Conservation (phyloP, 2,329 filamentous ascomycete genomes). For the Verruconis gallopava region DNA sequence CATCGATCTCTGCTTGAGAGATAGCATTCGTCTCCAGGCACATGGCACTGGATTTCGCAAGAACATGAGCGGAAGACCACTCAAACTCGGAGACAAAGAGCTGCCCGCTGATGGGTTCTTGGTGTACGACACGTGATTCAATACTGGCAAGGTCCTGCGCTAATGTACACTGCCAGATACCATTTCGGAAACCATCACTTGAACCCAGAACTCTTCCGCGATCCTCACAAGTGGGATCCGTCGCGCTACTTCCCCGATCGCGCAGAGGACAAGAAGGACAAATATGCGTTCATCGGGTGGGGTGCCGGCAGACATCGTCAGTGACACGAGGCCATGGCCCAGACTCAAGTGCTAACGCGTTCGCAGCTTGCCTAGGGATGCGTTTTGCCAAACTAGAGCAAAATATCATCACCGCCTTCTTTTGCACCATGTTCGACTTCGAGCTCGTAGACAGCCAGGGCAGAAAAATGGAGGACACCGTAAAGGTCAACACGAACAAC, state of each 20-base stretch:
- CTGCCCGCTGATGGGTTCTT: slow-evolving; percentile 38
- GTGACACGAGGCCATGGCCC: not conserved
- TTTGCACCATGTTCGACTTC: slow-evolving; percentile 38
- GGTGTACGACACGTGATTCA: not conserved
- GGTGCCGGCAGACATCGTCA: slow-evolving; percentile 26
- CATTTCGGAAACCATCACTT: slow-evolving; percentile 36
- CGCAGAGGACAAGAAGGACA: slow-evolving; percentile 34
- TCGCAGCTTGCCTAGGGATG: slow-evolving; percentile 26
- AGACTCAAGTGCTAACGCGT: not conserved
- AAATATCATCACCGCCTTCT: slow-evolving; percentile 36
- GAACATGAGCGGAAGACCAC: slow-evolving; percentile 34
- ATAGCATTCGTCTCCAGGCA: slow-evolving; percentile 39
- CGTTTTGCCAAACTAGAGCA: slow-evolving; percentile 43
- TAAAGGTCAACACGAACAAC: slow-evolving; percentile 12
- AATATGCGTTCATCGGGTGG: slow-evolving; percentile 26
- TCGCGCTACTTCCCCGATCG: slow-evolving; percentile 33
- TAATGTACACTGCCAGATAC: slow-evolving; percentile 23
- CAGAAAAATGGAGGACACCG: slow-evolving; percentile 17
- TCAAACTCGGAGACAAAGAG: slow-evolving; percentile 36
- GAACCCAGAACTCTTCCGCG: slow-evolving; percentile 34
- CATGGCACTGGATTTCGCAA: slow-evolving; percentile 38
- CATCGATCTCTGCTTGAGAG: slow-evolving; percentile 39
- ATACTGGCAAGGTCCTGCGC: not conserved
- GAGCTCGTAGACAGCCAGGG: slow-evolving; percentile 30
- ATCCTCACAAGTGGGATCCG: slow-evolving; percentile 40